Evolutionary conservation across 2,329 filamentous ascomycete species (phyloP), one percentile per base, ranked within the genome.

Genomic region (Xylaria sp.): DNA sequence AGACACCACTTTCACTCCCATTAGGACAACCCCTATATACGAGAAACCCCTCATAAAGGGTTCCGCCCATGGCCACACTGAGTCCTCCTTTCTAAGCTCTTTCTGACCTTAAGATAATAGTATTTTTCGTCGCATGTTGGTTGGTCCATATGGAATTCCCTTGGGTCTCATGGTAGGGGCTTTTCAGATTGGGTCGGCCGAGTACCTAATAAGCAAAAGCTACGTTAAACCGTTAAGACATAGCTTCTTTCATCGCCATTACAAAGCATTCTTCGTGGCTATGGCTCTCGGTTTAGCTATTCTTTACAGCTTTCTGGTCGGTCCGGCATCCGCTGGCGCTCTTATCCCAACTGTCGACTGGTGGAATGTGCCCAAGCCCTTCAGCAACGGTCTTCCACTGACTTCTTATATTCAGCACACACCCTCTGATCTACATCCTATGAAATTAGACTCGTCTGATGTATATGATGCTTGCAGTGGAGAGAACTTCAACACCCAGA

Each of bases 81-180:
- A 44, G 7, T n/a, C 17, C 0, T 15, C 2, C 17, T 42, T 42
- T 1, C 6, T n/a, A 9, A 44, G 42, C n/a, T 22, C n/a, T 20
- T 11, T 0, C 42, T 44, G n/a, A 22, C 42, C n/a, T 44, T 2
- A 44, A 22, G 6, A 15, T 5, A n/a, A 38, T 17, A 67, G 61
- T 25, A 64, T 67, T 4, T 67, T 67, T 25, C 61, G 65, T 22
- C 61, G 65, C 25, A 67, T 61, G 56, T 36, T 67, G 15, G 29
- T 67, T 22, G 20, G 61, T 29, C 5, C 33, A 17, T 6, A 61
- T 27, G 65, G 61, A 20, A 61, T 67, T n/a, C 65, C 65, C 1
- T 27, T 67, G 11, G 65, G 65, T 13, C 56, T 67, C 2, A 64
- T 67, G 49, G 51, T 57, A 2, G 65, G 61, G 20, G 56, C 65